A percentile compares a stretch with the other conserved stretches of the same genome.
Conservation (phyloP, 192 early-diverging fungal genomes). For the Backusella tuberculispora region DNA sequence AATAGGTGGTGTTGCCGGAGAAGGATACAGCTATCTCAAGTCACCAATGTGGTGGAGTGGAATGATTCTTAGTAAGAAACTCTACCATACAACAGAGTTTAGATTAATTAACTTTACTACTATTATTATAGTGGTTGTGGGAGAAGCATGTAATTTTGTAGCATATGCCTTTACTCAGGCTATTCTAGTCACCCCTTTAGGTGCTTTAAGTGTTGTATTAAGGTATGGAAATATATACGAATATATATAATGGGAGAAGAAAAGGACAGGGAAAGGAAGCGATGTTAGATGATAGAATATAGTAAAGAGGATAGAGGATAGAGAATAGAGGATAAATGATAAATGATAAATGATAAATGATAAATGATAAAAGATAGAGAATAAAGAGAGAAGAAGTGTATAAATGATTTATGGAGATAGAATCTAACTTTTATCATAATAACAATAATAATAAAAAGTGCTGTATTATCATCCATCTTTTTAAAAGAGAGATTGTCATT, state of each 20-base stretch:
- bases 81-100: neutral
- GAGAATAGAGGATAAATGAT: neutral
- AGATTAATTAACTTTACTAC: neutral
- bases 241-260: neutral
- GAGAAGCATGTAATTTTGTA: conserved; percentile 93
- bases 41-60: conserved; percentile 62
- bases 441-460: conserved; percentile 40
- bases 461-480: conserved; percentile 85
- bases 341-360: neutral
- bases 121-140: conserved; percentile 78
- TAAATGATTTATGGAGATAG: neutral
- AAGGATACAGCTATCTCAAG: conserved; percentile 57
- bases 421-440: neutral
- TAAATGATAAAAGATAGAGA: neutral
- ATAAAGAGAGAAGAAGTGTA: too few relatives aligned
- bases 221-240: conserved; percentile 44
- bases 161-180: conserved; percentile 98
- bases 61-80: conserved; percentile 56
- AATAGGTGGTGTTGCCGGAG: conserved; percentile 49
- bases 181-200: conserved; percentile 95
- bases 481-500: conserved; percentile 79
- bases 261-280: neutral
- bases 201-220: conserved; percentile 88
- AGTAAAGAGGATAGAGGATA: too few relatives aligned
- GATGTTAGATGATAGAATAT: too few relatives aligned